Conservation (phyloP, 2,329 filamentous ascomycete genomes). For the Aspergillus versicolor region DNA sequence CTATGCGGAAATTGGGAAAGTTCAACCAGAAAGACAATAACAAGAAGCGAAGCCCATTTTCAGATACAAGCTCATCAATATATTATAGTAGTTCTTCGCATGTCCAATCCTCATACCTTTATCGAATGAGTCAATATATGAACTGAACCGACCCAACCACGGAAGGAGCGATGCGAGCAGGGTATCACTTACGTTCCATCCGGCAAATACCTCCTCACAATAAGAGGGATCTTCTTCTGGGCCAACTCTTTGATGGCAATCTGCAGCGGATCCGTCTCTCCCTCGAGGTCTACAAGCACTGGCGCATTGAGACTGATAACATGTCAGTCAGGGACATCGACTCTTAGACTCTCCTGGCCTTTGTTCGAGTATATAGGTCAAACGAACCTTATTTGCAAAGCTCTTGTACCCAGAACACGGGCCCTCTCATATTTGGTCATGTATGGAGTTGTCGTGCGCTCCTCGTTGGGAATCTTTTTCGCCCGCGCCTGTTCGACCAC, state of each 20-base stretch:
- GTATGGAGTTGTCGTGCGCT: slow-evolving; percentile 91
- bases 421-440: slow-evolving; percentile 99
- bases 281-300: slow-evolving; percentile 92
- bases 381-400: slow-evolving; percentile 87
- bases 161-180: neutral
- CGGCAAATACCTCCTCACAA: slow-evolving; percentile 91
- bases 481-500: slow-evolving; percentile 60
- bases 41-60: slow-evolving; percentile 20
- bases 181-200: slow-evolving; percentile 76
- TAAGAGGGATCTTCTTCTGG: slow-evolving; percentile 97
- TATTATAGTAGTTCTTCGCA: slow-evolving; percentile 81
- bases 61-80: slow-evolving; percentile 17
- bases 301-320: slow-evolving; percentile 85
- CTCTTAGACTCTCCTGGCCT: too few species aligned
- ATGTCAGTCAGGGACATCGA: neutral
- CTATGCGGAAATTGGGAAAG: slow-evolving; percentile 32
- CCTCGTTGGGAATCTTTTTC: slow-evolving; percentile 87
- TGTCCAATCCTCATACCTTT: slow-evolving; percentile 98
- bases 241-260: slow-evolving; percentile 96
- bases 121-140: slow-evolving; percentile 9
- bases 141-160: slow-evolving; percentile 2
- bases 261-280: slow-evolving; percentile 94
- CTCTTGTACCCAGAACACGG: slow-evolving; percentile 86
- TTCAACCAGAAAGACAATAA: slow-evolving; percentile 3
- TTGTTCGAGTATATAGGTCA: neutral